Evolutionary conservation across 1,139 yeast genomes (phyloP).

Genomic region (Scheffersomyces insectosa): DNA sequence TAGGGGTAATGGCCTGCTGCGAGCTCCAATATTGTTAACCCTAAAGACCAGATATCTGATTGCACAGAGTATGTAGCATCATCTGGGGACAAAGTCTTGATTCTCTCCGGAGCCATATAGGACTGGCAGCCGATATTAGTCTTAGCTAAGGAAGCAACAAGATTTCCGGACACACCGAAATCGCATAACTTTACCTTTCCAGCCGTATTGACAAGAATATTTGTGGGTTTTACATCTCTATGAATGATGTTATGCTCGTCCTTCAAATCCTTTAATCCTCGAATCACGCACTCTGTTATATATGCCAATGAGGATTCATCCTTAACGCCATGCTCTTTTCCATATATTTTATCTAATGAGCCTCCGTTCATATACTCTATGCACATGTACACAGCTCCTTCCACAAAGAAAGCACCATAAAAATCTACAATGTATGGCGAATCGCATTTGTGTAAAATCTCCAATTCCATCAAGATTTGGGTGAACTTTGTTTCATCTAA

Average conservation of each 20-base stretch:
- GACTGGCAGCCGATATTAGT: constrained; percentile 98
- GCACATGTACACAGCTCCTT: constrained; percentile 98
- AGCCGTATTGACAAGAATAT: constrained; percentile 72
- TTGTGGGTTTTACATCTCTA: constrained; percentile 96
- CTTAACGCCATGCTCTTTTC: constrained; percentile 66
- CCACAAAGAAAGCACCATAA: constrained; percentile 95
- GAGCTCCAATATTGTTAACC: constrained; percentile 82
- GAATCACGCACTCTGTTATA: constrained; percentile 77
- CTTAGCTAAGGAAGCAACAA: constrained; percentile 93
- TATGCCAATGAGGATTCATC: constrained; percentile 76
- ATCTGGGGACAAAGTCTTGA: constrained; percentile 58
- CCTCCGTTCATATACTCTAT: constrained; percentile 99
- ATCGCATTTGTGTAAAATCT: constrained; percentile 85
- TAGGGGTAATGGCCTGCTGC: constrained; percentile 93
- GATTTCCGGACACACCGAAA: constrained; percentile 94
- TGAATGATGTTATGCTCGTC: constrained; percentile 89
- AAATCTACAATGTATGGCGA: constrained; percentile 92
- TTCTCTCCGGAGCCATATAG: constrained; percentile 98
- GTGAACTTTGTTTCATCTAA: constrained; percentile 88
- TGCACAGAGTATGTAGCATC: constrained; percentile 88
- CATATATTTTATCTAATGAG: constrained; percentile 83
- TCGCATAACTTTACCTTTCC: constrained; percentile 94
- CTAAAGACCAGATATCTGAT: constrained; percentile 95
- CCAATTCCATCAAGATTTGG: constrained; percentile 94
- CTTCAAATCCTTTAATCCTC: constrained; percentile 82